Percentiles rank a stretch among this genome's conserved stretches.
These are phyloP conservation scores for Apiospora saccharicola DNA, from an alignment of 2,329 filamentous ascomycete species.

Conservation along the genomic window DNA sequence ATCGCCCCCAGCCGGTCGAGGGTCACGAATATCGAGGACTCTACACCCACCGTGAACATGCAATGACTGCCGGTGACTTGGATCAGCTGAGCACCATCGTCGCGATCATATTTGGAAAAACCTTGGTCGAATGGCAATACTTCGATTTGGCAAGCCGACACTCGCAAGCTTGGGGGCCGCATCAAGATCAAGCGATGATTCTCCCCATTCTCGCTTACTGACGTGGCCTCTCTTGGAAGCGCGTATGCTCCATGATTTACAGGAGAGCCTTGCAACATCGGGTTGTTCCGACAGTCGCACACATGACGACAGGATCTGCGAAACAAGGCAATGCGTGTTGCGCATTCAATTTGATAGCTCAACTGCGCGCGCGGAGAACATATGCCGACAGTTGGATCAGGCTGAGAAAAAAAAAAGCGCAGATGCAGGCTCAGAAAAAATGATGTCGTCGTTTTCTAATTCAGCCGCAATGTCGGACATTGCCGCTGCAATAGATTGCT, in stretches of 20 bases:
- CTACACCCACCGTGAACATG: background rate
- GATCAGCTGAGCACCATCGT: background rate
- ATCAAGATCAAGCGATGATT: background rate
- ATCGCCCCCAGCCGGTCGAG: background rate
- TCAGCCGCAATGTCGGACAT: conserved; percentile 18
- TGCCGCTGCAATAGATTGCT: background rate
- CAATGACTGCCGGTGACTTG: background rate
- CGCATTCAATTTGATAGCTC: background rate
- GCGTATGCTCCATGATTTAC: background rate
- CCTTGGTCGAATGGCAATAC: background rate
- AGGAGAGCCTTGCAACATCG: background rate
- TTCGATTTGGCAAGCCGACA: background rate
- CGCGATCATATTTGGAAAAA: background rate
- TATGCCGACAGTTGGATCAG: background rate
- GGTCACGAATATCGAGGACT: background rate
- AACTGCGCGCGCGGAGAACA: no score
- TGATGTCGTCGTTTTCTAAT: background rate
- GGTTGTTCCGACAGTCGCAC: background rate
- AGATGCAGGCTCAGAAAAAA: background rate
- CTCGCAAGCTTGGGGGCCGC: background rate
- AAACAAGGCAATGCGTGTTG: background rate
- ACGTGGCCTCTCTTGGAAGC: background rate
- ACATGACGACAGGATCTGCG: background rate
- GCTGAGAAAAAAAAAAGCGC: background rate
- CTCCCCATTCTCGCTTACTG: background rate